Base-by-base conservation (phyloP, 2,329 filamentous ascomycete genomes). In the Fusarium denticulatum region DNA sequence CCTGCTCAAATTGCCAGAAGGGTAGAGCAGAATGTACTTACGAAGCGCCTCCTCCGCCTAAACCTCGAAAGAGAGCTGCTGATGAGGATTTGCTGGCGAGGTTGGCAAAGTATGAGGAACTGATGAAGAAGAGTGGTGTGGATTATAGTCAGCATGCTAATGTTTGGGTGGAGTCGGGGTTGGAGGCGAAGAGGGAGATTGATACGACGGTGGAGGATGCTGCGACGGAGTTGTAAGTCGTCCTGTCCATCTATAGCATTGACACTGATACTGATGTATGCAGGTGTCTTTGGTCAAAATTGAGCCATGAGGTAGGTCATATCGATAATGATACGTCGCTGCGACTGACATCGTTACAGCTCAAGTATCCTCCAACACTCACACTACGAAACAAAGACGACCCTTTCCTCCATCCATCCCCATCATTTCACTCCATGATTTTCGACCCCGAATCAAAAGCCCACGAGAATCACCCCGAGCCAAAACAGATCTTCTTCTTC, bases 1-100 rank as follows among this genome's bases (percentile, higher is more conserved):
- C 84, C 2, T 87, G 85, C 61, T 82, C 82, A 13, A 86, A 86
- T 67, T 87, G 85, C 60, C 63, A 76, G 43, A 86, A 83, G 66
- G 78, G 83, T 5, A 64, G 76, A 14, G 59, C 63, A 3, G 58
- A 74, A 47, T 82, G 80, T 34, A 39, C 65, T 0, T 81, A 80
- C 24, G 69, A 77, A 14, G 57, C 70, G 1, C 74, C 75, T 6
- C 37, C 60, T 3, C 71, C 73, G 0, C 66, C 65, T 6, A 75
- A 75, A 22, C 76, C 77, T 7, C 74, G 80, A 22, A 81, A 79
- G 60, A 71, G 76, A 9, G 69, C 77, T 9, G 71, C 73, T 3
- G 78, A 79, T 7, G 76, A 82, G 3, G 78, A 80, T 18, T 40
- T 81, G 3, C 39, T 78, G 2, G 58, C 52, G 4, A 73, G 76